These are phyloP conservation scores for Taiozyma sp. DNA, from an alignment of 1,139 yeast genomes.

Conservation along the genomic window DNA sequence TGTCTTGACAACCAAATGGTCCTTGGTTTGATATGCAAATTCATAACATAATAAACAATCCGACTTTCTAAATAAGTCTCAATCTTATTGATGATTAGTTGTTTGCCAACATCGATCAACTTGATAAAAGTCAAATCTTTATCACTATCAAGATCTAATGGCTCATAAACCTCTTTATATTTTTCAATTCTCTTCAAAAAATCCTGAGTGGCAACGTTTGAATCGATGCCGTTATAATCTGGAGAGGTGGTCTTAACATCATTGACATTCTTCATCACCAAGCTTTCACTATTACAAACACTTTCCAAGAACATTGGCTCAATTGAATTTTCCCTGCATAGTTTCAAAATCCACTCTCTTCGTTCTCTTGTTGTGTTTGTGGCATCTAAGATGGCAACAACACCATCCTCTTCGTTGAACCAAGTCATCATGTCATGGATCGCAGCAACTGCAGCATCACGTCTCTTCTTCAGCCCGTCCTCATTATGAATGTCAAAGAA, in stretches of 20 bases:
- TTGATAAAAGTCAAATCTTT: conserved; percentile 76
- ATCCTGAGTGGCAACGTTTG: conserved; percentile 69
- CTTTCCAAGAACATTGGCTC: conserved; percentile 93
- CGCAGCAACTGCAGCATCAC: conserved; percentile 69
- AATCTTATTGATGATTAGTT: conserved; percentile 81
- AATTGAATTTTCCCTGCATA: conserved; percentile 62
- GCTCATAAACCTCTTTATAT: conserved; percentile 72
- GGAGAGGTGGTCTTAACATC: conserved; percentile 90
- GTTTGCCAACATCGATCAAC: conserved; percentile 81
- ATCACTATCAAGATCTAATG: conserved; percentile 56
- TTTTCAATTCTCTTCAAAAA: conserved; percentile 67
- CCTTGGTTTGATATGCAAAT: conserved; percentile 87
- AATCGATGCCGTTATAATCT: conserved; percentile 70
- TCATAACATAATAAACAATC: conserved; percentile 94
- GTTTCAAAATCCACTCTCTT: conserved; percentile 58
- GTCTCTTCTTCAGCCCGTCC: conserved; percentile 58
- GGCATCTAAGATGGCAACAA: conserved; percentile 91
- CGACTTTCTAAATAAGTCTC: conserved; percentile 88
- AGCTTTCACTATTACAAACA: conserved; percentile 79
- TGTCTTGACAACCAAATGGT: conserved; percentile 92
- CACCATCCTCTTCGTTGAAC: conserved; percentile 78
- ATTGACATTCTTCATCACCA: conserved; percentile 71
- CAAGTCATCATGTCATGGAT: conserved; percentile 82
- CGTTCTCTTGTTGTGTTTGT: conserved; percentile 73
- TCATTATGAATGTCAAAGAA: conserved; percentile 69